phyloP scores from a whole-genome alignment of 148 eudicot genomes.

The Cornus kousa region DNA sequence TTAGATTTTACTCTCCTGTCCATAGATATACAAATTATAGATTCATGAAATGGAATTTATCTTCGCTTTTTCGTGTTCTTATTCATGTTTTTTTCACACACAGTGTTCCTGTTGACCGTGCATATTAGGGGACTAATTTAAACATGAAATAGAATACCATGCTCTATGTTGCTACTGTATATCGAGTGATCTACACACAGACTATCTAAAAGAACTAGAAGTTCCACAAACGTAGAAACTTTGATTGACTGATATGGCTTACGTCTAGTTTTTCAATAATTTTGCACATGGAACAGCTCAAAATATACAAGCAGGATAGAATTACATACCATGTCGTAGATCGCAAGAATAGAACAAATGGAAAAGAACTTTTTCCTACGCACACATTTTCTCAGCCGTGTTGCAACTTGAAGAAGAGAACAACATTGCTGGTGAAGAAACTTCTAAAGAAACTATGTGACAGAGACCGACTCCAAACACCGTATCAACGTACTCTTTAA shows the following conservation, averaged over 20 bases:
- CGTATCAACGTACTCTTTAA: constrained; percentile 45
- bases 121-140: too few relatives aligned
- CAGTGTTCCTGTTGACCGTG: too few relatives aligned
- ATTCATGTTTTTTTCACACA: too few relatives aligned
- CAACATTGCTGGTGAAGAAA: background rate
- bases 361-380: background rate
- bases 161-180: background rate
- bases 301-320: background rate
- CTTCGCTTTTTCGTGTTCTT: too few relatives aligned
- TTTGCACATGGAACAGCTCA: background rate
- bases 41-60: too few relatives aligned
- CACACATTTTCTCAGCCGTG: background rate
- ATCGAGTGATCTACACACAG: background rate
- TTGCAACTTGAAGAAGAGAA: background rate
- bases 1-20: too few relatives aligned
- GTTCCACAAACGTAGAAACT: background rate
- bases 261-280: background rate
- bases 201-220: background rate
- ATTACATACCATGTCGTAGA: background rate
- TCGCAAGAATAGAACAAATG: background rate
- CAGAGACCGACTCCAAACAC: constrained; percentile 44
- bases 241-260: background rate
- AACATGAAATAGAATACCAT: too few relatives aligned
- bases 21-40: too few relatives aligned
- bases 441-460: constrained; percentile 18